A percentile compares a stretch with the other conserved stretches of the same genome.
Conservation (phyloP, 257 asterid genomes). For the Solanum rostratum region DNA sequence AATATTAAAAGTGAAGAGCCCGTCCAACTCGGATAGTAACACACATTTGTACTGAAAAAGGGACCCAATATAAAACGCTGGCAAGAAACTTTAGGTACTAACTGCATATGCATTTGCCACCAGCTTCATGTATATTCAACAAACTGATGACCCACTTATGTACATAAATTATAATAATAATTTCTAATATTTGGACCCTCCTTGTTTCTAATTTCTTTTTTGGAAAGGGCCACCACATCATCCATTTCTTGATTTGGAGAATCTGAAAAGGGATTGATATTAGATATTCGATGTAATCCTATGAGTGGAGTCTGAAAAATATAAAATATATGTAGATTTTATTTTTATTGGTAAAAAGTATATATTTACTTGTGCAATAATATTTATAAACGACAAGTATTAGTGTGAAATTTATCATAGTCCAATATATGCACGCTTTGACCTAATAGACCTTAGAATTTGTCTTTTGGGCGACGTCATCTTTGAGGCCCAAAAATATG, state of each 20-base stretch:
- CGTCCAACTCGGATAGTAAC: no score
- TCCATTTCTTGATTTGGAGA: background rate
- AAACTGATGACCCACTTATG: background rate
- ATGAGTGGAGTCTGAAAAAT: fast-evolving
- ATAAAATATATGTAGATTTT: fast-evolving
- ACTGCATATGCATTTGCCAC: background rate
- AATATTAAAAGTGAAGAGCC: no score
- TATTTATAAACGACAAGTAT: background rate
- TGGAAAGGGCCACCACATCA: background rate
- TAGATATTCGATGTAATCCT: background rate
- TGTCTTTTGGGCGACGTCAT: background rate
- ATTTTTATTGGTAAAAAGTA: fast-evolving
- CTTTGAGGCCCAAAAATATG: background rate
- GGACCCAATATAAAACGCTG: background rate
- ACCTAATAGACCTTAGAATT: fast-evolving
- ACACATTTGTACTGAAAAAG: background rate
- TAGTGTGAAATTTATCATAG: background rate
- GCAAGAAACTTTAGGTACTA: background rate
- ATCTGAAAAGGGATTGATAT: background rate
- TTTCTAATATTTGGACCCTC: background rate
- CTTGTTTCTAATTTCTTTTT: background rate
- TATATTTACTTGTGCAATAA: background rate
- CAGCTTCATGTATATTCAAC: background rate
- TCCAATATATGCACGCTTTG: background rate
- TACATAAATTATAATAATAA: background rate